Base-by-base conservation (phyloP, 805 yeast genomes). In the Maudiozyma barnettii region DNA sequence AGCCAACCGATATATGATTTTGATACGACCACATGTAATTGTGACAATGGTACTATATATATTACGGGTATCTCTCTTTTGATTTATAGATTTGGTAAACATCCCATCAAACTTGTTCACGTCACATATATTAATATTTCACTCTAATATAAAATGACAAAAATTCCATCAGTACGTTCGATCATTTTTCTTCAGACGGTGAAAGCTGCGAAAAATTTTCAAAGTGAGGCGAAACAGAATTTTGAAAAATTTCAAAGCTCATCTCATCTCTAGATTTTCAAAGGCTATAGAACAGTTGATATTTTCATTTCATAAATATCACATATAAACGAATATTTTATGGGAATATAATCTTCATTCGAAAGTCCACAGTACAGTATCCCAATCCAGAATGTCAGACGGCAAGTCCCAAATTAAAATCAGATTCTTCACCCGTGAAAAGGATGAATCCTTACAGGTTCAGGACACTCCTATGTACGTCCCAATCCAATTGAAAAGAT, bases 361-460 rank as follows among this genome's bases (percentile, higher is more conserved):
- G 8, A 26, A 26, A 26, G n/a, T 26, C 8, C 10, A 26, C 30
- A 26, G 2, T 26, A 26, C 4, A 26, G 30, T 26, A 26, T 26
- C 30, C 30, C 30, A 26, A 26, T 9, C 16, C 7, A 44, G n/a
- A 5, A 51, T 51, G 54, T 40, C 52, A 16, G 61, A 55, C n/a
- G 67, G 62, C 53, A 73, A 76, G 46, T 68, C 79, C n/a, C 95
- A 85, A 67, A 76, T 88, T 21, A 84, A 84, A 69, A 80, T 90
- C 64, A 80, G 82, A 55, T 82, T 87, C 67, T 79, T 84, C 70
- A 90, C 97, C 41, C 78, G 91, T 55, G 98, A 91, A 56, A 82
- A 79, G 52, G 91, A 84, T 59, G 81, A 78, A 51, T 60, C 78
- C 16, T 65, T 91, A 43, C 84, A 82, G 41, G 87, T 87, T 10